Percentiles rank a stretch among this genome's conserved stretches.
phyloP scores from a whole-genome alignment of 1,284 basidiomycete genomes.

The Cyathus pygmaeus region DNA sequence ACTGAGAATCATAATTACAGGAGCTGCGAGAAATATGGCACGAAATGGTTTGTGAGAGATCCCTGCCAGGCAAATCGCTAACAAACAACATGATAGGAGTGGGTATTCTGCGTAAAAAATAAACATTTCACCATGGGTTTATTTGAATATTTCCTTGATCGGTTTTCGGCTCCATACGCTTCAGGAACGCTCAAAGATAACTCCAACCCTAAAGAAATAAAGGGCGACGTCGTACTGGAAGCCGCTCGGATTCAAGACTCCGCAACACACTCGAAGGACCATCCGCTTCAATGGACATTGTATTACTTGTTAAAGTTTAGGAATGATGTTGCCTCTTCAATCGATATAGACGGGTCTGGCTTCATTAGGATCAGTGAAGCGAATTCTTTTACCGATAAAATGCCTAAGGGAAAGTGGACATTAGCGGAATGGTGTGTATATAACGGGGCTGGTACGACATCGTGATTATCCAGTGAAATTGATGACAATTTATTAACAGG shows the following conservation, averaged over 20 bases:
- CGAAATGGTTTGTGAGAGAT: slow-evolving; percentile 14
- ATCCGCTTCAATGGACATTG: slow-evolving; percentile 13
- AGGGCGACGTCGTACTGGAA: too few species aligned
- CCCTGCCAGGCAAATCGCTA: background rate
- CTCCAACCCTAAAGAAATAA: background rate
- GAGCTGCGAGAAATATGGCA: slow-evolving; percentile 18
- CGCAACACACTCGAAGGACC: too few species aligned
- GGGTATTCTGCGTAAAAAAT: slow-evolving; percentile 29
- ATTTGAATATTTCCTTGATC: slow-evolving; percentile 25
- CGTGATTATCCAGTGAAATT: too few species aligned
- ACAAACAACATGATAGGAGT: slow-evolving; percentile 10
- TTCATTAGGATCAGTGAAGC: slow-evolving; percentile 26
- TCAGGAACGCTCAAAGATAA: too few species aligned
- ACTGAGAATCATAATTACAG: background rate
- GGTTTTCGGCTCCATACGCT: slow-evolving; percentile 14
- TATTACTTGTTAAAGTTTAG: slow-evolving; percentile 14
- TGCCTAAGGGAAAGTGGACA: slow-evolving; percentile 20
- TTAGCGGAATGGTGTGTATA: slow-evolving; percentile 28
- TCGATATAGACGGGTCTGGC: slow-evolving; percentile 21
- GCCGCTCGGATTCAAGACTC: too few species aligned
- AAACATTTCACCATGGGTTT: slow-evolving; percentile 19
- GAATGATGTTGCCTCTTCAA: slow-evolving; percentile 9
- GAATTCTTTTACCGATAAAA: slow-evolving; percentile 16
- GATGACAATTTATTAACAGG: too few species aligned
- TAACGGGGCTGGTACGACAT: slow-evolving; percentile 13